Percentiles rank a stretch among this genome's conserved stretches.
Evolutionary conservation across 805 yeast species (phyloP).

Genomic region (Vanderwaltozyma tropicalis): DNA sequence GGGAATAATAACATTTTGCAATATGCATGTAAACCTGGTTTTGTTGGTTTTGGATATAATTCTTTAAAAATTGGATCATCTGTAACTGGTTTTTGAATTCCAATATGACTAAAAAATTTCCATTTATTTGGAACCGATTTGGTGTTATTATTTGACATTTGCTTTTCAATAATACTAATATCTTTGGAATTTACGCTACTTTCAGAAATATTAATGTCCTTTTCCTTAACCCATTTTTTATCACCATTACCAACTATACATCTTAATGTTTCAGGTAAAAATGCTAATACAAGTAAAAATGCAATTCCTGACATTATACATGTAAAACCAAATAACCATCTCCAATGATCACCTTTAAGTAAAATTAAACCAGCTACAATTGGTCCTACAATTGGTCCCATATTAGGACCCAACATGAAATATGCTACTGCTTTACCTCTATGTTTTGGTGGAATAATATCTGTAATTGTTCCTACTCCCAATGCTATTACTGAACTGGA

Average conservation of each 20-base stretch:
- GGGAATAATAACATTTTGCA: conserved; percentile 30
- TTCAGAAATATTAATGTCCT: background rate
- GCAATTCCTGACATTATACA: conserved; percentile 55
- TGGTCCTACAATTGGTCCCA: conserved; percentile 83
- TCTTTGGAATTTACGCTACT: background rate
- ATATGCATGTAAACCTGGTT: conserved; percentile 32
- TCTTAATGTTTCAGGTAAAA: conserved; percentile 74
- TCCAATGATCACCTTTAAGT: conserved; percentile 60
- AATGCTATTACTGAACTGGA: conserved; percentile 82
- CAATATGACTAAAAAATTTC: conserved; percentile 15
- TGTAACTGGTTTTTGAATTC: conserved; percentile 21
- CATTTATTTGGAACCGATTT: too few relatives aligned
- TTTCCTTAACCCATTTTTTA: conserved; percentile 17
- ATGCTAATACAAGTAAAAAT: conserved; percentile 39
- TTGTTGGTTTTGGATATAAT: conserved; percentile 37
- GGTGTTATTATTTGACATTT: background rate
- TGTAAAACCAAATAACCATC: conserved; percentile 75
- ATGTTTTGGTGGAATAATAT: conserved; percentile 51
- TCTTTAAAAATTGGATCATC: conserved; percentile 13
- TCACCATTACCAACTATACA: conserved; percentile 48
- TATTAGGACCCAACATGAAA: conserved; percentile 76
- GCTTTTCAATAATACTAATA: background rate
- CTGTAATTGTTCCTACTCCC: conserved; percentile 87
- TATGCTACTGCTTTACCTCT: conserved; percentile 78
- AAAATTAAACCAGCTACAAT: conserved; percentile 73